Evolutionary conservation across 139 green algal genomes (phyloP).

Genomic region (Haematococcus lacustris): DNA sequence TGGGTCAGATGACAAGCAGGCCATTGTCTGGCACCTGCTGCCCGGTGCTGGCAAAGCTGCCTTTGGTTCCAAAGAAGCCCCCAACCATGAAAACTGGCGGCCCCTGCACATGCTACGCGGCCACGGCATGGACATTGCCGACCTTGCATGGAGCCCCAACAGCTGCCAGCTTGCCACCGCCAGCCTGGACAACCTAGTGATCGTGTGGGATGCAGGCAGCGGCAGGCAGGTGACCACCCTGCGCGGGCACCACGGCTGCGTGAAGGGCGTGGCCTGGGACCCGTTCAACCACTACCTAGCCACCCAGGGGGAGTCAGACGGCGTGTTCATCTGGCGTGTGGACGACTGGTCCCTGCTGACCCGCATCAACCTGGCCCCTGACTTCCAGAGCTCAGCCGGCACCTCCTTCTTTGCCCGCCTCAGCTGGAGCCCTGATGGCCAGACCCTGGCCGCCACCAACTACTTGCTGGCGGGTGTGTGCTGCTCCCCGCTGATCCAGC

Average conservation of each 20-base stretch:
- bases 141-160: conserved; percentile 79
- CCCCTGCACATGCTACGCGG: conserved; percentile 45
- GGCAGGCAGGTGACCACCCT: conserved; percentile 9
- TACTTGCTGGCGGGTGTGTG: background rate
- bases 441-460: conserved; percentile 45
- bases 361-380: conserved; percentile 3
- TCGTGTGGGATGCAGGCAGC: conserved; percentile 38
- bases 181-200: conserved; percentile 74
- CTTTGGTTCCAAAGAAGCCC: conserved; percentile 49
- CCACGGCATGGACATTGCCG: conserved; percentile 77
- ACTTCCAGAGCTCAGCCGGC: conserved; percentile 13
- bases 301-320: conserved; percentile 72
- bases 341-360: conserved; percentile 57
- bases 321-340: conserved; percentile 72
- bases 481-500: conserved; percentile 12
- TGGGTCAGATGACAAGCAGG: conserved; percentile 64
- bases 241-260: conserved; percentile 42
- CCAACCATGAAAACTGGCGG: conserved; percentile 87
- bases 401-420: conserved; percentile 42
- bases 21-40: conserved; percentile 59
- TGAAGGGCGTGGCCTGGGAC: conserved; percentile 97
- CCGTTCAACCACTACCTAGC: conserved; percentile 84
- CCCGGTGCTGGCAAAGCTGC: conserved; percentile 29
- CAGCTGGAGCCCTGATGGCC: conserved; percentile 32
- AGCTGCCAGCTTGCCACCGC: conserved; percentile 66